Base-by-base conservation (phyloP, 2,329 filamentous ascomycete species). In the Calonectria hawksworthii region DNA sequence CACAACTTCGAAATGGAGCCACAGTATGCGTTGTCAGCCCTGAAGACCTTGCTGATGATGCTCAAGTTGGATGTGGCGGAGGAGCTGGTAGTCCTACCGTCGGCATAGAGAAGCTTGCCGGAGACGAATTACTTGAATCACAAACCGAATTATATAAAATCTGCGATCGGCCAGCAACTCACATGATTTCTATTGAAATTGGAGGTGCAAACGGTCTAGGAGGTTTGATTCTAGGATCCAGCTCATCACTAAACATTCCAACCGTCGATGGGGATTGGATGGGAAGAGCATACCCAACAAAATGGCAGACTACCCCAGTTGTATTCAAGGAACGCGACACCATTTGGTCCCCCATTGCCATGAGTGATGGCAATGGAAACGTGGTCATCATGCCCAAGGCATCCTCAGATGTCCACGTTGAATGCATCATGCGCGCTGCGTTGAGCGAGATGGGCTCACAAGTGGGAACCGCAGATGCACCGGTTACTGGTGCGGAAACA, bases 121-220 rank as follows among this genome's bases (percentile, higher is more conserved):
- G 89, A 16, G 88, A 91, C 77, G 91, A 93, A 80, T 87, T 90
- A 78, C 83, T 88, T 51, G 83, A 90, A 64, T 85, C 89, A 3
- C 89, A 90, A 73, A 77, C 79, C 1, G 90, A 90, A 78, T 84
- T 93, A 14, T 91, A 89, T 82, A 88, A 89, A 63, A 87, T 89
- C 34, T 85, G 88, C 63, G 84, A 86, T 47, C 81, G 83, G 21
- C 80, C 82, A 1, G 87, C 90, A 28, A 89, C 91, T 26, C 90
- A 91, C 47, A 89, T 93, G 75, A 90, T 94, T 75, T 88, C 90
- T 1, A 82, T 93, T 14, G 92, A 94, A 78, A 92, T 94, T 69
- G 93, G 93, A n/a, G 92, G 93, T 9, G 89, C 88, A 6, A 94
- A 94, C 76, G 92, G 92, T 0, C 84, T 93, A 11, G 88, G 91